Conservation (phyloP, 78 protist species). For the Chrysochromulina tobinii region DNA sequence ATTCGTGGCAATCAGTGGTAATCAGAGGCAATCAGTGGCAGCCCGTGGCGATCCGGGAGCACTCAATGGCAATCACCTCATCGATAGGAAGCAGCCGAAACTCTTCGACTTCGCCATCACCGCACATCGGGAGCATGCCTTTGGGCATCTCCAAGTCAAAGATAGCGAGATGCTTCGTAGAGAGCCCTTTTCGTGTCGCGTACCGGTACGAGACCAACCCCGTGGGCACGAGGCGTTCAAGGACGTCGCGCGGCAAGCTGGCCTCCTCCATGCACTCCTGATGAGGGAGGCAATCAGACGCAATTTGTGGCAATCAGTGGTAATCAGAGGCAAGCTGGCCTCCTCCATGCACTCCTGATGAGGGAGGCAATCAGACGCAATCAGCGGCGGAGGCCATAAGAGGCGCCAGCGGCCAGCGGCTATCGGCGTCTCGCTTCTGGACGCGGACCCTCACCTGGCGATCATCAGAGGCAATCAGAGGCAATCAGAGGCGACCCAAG, state of each 20-base stretch:
- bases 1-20: too few relatives aligned
- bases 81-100: background rate
- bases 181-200: background rate
- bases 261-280: constrained; percentile 38
- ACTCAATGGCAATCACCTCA: too few relatives aligned
- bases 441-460: too few relatives aligned
- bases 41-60: too few relatives aligned
- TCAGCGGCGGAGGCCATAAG: too few relatives aligned
- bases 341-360: constrained; percentile 20
- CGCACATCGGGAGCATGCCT: background rate
- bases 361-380: too few relatives aligned
- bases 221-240: background rate
- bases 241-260: background rate
- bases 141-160: constrained; percentile 9
- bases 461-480: too few relatives aligned
- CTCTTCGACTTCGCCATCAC: constrained; percentile 30
- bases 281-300: too few relatives aligned
- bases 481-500: too few relatives aligned
- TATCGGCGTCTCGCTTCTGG: too few relatives aligned
- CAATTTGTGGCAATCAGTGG: background rate
- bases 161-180: background rate
- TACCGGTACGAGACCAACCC: background rate
- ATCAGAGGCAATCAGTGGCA: too few relatives aligned
- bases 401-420: too few relatives aligned
- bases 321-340: background rate